Conservation (phyloP, 371 early-diverging fungal species). For the Blakeslea trispora region DNA sequence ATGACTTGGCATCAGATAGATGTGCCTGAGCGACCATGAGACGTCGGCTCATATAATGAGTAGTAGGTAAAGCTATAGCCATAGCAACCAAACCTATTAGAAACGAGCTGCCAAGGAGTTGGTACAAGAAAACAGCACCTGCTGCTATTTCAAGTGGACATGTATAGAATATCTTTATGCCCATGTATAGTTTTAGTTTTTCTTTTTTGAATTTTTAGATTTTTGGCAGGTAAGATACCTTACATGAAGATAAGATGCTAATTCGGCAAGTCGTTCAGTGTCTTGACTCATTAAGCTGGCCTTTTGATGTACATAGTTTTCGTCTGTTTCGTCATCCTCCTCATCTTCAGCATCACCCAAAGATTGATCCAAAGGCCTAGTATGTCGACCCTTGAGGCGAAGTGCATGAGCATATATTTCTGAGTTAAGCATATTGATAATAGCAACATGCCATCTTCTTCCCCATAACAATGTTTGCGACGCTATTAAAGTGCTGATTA, state of each 20-base stretch:
- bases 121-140: slow-evolving; percentile 65
- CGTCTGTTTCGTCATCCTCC: slow-evolving; percentile 18
- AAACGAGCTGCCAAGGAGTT: slow-evolving; percentile 66
- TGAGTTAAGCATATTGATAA: slow-evolving; percentile 58
- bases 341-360: background rate
- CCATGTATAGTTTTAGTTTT: background rate
- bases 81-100: slow-evolving; percentile 68
- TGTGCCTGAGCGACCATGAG: slow-evolving; percentile 53
- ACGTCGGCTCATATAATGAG: slow-evolving; percentile 54
- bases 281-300: slow-evolving; percentile 83
- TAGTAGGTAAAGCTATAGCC: slow-evolving; percentile 63
- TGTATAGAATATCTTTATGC: slow-evolving; percentile 58
- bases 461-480: slow-evolving; percentile 64
- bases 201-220: background rate
- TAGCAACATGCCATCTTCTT: slow-evolving; percentile 57
- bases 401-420: slow-evolving; percentile 61
- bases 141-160: slow-evolving; percentile 64
- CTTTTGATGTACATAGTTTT: slow-evolving; percentile 58
- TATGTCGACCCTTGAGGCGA: slow-evolving; percentile 20
- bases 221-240: slow-evolving; percentile 1
- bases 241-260: slow-evolving; percentile 58
- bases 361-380: background rate
- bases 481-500: slow-evolving; percentile 55
- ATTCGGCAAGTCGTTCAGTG: slow-evolving; percentile 66
- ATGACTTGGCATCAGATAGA: slow-evolving; percentile 60